Conservation (phyloP, 1,284 basidiomycete species). For the Meira miltonrushii region DNA sequence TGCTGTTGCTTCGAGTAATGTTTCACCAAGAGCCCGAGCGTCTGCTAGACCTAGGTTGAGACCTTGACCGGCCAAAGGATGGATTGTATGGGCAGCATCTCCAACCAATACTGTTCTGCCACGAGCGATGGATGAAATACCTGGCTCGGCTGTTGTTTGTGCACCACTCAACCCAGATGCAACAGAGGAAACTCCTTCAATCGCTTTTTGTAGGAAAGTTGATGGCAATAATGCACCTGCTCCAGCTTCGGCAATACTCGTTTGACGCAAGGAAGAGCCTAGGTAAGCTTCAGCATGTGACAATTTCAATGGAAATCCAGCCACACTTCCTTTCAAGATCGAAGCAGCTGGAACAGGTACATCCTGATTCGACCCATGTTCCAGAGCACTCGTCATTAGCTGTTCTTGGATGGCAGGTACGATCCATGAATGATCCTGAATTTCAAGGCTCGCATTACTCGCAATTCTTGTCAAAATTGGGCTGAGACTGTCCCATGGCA, state of each 20-base stretch:
- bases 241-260: constrained; percentile 10
- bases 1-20: constrained; percentile 22
- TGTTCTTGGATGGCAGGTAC: constrained; percentile 21
- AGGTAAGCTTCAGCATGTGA: constrained; percentile 83
- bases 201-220: constrained; percentile 21
- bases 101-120: constrained; percentile 81
- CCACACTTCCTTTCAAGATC: constrained; percentile 71
- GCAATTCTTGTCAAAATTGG: constrained; percentile 64
- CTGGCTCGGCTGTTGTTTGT: constrained; percentile 23
- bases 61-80: constrained; percentile 96
- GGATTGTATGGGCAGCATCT: constrained; percentile 90
- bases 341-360: constrained; percentile 68
- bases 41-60: constrained; percentile 88
- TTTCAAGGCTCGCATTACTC: constrained; percentile 58
- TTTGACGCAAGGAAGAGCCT: constrained; percentile 55
- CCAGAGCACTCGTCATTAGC: constrained; percentile 15
- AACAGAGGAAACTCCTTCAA: neutral
- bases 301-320: constrained; percentile 83
- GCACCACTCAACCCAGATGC: constrained; percentile 20
- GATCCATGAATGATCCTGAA: constrained; percentile 30
- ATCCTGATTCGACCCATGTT: neutral
- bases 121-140: constrained; percentile 36
- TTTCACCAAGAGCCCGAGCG: constrained; percentile 51
- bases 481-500: constrained; percentile 70
- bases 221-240: constrained; percentile 19